phyloP scores from a whole-genome alignment of 2,329 filamentous ascomycete species.

The Penicillium hordei region DNA sequence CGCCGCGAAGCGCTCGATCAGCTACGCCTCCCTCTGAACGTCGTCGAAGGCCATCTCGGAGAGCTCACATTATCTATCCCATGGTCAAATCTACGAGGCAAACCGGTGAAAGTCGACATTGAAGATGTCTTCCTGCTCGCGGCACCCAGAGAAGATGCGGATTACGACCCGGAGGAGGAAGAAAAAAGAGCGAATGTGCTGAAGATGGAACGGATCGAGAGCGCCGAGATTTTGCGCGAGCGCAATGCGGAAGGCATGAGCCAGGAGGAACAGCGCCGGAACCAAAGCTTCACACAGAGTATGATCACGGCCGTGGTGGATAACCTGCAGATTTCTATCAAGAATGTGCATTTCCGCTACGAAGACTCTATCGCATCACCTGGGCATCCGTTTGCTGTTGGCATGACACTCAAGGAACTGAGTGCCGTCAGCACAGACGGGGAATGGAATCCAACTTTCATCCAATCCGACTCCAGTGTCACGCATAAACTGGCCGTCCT shows the following conservation, averaged over 20 bases:
- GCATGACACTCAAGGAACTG: slow-evolving; percentile 90
- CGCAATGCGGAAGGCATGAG: slow-evolving; percentile 89
- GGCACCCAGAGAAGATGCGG: slow-evolving; percentile 90
- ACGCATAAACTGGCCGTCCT: slow-evolving; percentile 94
- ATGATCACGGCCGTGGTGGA: slow-evolving; percentile 95
- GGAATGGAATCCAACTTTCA: slow-evolving; percentile 93
- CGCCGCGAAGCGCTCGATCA: slow-evolving; percentile 95
- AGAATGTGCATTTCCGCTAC: slow-evolving; percentile 97
- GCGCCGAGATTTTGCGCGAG: slow-evolving; percentile 90
- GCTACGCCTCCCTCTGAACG: slow-evolving; percentile 92
- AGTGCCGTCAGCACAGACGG: slow-evolving; percentile 95
- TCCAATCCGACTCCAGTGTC: slow-evolving; percentile 76
- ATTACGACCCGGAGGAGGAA: slow-evolving; percentile 91
- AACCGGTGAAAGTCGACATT: slow-evolving; percentile 91
- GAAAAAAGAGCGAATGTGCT: slow-evolving; percentile 80
- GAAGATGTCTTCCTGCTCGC: slow-evolving; percentile 96
- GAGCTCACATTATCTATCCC: slow-evolving; percentile 90
- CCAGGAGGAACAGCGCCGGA: slow-evolving; percentile 93
- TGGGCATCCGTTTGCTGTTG: slow-evolving; percentile 90
- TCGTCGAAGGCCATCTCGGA: slow-evolving; percentile 91
- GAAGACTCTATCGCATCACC: slow-evolving; percentile 96
- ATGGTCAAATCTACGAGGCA: slow-evolving; percentile 94
- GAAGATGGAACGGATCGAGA: slow-evolving; percentile 98
- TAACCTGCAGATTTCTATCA: slow-evolving; percentile 95
- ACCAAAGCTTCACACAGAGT: slow-evolving; percentile 95